These are phyloP conservation scores for Pseudocercospora eumusae DNA, from an alignment of 2,329 filamentous ascomycete species.

Conservation along the genomic window DNA sequence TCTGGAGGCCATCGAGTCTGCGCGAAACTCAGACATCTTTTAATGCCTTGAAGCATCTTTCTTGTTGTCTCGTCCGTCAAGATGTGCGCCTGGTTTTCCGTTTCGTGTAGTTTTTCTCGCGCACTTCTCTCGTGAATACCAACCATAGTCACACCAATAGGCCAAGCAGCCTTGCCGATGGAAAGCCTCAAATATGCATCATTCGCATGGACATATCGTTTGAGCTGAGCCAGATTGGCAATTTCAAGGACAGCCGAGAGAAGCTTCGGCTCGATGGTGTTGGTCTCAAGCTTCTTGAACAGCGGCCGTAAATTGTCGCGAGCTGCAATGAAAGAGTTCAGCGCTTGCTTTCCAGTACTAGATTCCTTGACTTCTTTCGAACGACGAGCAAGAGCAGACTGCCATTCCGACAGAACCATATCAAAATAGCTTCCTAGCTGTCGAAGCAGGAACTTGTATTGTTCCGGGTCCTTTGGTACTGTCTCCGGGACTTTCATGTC, in stretches of 20 bases:
- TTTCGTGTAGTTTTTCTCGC: conserved; percentile 88
- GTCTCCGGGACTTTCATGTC: conserved; percentile 79
- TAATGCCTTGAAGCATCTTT: conserved; percentile 97
- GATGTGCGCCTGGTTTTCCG: conserved; percentile 78
- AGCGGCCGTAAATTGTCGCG: conserved; percentile 85
- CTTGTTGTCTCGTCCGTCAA: conserved; percentile 95
- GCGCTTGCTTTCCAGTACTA: conserved; percentile 77
- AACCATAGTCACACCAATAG: conserved; percentile 99
- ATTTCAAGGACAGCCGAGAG: conserved; percentile 86
- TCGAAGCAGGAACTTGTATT: conserved; percentile 71
- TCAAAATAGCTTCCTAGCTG: conserved; percentile 95
- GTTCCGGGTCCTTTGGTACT: conserved; percentile 64
- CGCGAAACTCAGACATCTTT: conserved; percentile 92
- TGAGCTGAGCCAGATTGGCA: conserved; percentile 83
- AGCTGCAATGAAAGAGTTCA: conserved; percentile 82
- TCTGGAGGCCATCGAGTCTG: conserved; percentile 95
- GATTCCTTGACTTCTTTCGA: conserved; percentile 64
- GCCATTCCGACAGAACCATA: conserved; percentile 90
- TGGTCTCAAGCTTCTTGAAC: conserved; percentile 84
- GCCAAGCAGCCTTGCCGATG: conserved; percentile 77
- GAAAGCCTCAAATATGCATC: conserved; percentile 90
- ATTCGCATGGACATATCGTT: conserved; percentile 93
- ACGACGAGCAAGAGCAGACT: conserved; percentile 67
- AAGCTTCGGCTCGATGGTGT: conserved; percentile 70
- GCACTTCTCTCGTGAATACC: conserved; percentile 97